phyloP scores from a whole-genome alignment of 2,329 filamentous ascomycete genomes.

The Biscogniauxia mediterranea region DNA sequence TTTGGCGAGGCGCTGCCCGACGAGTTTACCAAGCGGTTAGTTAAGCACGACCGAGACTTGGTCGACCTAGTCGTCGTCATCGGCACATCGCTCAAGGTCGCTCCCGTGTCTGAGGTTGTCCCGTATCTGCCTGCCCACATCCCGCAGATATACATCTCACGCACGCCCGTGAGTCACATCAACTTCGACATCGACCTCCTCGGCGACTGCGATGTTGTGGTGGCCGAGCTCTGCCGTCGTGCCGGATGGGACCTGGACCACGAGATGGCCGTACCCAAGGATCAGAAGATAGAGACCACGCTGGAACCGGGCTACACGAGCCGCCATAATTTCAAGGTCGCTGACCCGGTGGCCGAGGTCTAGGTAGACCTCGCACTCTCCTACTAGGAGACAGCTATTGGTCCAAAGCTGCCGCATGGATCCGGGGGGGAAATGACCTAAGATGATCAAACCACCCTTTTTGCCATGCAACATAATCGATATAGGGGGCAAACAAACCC shows the following conservation, averaged over 20 bases:
- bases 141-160: slow-evolving; percentile 87
- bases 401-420: too few relatives aligned
- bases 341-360: not conserved
- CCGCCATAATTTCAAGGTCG: slow-evolving; percentile 40
- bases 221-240: slow-evolving; percentile 79
- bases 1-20: slow-evolving; percentile 89
- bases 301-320: slow-evolving; percentile 46
- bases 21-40: slow-evolving; percentile 76
- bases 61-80: slow-evolving; percentile 94
- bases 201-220: slow-evolving; percentile 91
- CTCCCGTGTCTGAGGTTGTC: slow-evolving; percentile 89
- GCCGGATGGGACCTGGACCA: slow-evolving; percentile 79
- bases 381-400: too few relatives aligned
- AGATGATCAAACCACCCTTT: too few relatives aligned
- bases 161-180: slow-evolving; percentile 80
- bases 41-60: slow-evolving; percentile 74
- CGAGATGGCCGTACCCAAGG: slow-evolving; percentile 70
- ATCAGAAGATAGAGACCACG: slow-evolving; percentile 59
- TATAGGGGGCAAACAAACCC: too few relatives aligned
- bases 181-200: slow-evolving; percentile 95
- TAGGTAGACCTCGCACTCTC: not conserved
- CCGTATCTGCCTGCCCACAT: slow-evolving; percentile 75
- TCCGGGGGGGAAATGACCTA: too few relatives aligned
- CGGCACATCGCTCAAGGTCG: slow-evolving; percentile 92
- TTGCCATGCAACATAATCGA: too few relatives aligned